Conservation (phyloP, 768 basidiomycete genomes). For the Dacryopinax primogenitus region DNA sequence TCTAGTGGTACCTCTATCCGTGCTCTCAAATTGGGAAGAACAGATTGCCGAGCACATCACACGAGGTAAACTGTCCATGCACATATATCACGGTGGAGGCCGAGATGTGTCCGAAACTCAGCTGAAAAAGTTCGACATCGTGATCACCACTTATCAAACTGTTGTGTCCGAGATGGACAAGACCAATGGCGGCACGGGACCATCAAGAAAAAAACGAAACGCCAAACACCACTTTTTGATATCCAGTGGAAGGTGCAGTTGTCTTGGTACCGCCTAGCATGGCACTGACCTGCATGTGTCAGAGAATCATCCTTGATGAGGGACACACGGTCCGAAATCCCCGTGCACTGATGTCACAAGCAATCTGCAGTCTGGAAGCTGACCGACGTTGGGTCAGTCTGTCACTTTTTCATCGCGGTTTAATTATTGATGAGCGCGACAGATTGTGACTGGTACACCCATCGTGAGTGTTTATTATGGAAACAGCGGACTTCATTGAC, state of each 20-base stretch:
- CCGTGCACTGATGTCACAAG: conserved; percentile 68
- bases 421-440: neutral
- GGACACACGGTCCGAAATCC: conserved; percentile 80
- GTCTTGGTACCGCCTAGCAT: conserved; percentile 11
- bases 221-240: conserved; percentile 40
- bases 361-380: conserved; percentile 48
- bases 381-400: conserved; percentile 53
- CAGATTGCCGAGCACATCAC: conserved; percentile 64
- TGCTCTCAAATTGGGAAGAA: conserved; percentile 80
- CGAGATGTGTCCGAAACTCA: conserved; percentile 46
- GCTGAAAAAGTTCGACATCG: conserved; percentile 56
- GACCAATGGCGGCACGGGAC: conserved; percentile 40
- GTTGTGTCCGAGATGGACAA: conserved; percentile 57
- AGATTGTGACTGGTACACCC: conserved; percentile 63
- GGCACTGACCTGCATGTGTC: neutral
- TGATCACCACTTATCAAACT: conserved; percentile 75
- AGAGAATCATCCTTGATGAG: conserved; percentile 78
- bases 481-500: neutral
- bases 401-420: neutral
- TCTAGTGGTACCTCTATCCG: conserved; percentile 66
- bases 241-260: conserved; percentile 67
- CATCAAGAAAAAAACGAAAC: conserved; percentile 13
- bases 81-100: conserved; percentile 60
- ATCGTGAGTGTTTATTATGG: conserved; percentile 46
- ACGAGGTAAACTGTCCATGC: conserved; percentile 39